Conservation (phyloP, 2,329 filamentous ascomycete species). For the Aspergillus alliaceus region DNA sequence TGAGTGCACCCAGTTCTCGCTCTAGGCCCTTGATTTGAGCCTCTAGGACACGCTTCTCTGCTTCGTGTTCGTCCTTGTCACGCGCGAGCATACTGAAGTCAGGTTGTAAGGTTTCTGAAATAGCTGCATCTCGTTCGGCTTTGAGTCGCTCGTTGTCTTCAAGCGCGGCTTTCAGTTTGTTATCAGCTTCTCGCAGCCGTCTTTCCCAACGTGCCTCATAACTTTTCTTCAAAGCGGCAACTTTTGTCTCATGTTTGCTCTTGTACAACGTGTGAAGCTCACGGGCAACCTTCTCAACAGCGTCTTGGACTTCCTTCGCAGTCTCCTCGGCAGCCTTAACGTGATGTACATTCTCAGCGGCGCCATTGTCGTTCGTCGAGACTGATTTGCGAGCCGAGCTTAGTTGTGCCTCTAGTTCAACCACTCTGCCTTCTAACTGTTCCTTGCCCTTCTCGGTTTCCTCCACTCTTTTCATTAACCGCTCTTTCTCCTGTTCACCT, state of each 20-base stretch:
- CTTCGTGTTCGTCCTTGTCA: conserved; percentile 62
- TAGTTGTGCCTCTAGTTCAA: conserved; percentile 49
- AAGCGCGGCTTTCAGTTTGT: conserved; percentile 65
- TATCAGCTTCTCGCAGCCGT: conserved; percentile 76
- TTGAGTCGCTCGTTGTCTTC: conserved; percentile 75
- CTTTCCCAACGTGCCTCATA: conserved; percentile 90
- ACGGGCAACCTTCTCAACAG: conserved; percentile 86
- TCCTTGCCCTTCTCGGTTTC: conserved; percentile 66
- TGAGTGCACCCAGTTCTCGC: conserved; percentile 68
- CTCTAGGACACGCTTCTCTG: conserved; percentile 67
- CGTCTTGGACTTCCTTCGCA: conserved; percentile 72
- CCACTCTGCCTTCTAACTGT: conserved; percentile 45
- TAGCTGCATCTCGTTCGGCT: conserved; percentile 63
- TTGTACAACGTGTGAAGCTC: conserved; percentile 94
- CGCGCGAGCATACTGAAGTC: conserved; percentile 45
- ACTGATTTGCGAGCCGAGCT: conserved; percentile 40
- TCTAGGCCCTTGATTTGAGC: conserved; percentile 74
- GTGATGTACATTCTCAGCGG: conserved; percentile 31
- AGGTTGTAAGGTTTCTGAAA: conserved; percentile 56
- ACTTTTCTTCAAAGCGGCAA: conserved; percentile 77
- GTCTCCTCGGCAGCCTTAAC: conserved; percentile 48
- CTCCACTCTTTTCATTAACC: conserved; percentile 71
- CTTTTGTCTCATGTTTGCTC: conserved; percentile 95
- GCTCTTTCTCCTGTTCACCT: conserved; percentile 77
- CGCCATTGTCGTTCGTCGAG: conserved; percentile 25